Conservation (phyloP, 495 filamentous ascomycete species). For the Hypoxylon subgilvum region DNA sequence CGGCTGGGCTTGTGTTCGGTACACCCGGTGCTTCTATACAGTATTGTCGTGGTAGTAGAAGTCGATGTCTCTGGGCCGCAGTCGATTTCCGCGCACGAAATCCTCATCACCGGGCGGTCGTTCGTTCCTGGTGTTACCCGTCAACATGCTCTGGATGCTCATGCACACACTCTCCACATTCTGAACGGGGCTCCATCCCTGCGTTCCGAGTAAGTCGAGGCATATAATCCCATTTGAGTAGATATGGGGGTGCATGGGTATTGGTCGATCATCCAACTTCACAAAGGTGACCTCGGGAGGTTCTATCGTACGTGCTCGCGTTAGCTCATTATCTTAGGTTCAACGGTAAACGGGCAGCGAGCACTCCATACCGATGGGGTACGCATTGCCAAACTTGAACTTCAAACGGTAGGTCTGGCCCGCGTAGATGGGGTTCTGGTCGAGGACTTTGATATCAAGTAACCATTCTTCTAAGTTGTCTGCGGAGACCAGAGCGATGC, state of each 20-base stretch:
- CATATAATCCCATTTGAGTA: slow-evolving; percentile 99
- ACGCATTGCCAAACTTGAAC: slow-evolving; percentile 80
- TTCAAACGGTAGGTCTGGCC: slow-evolving; percentile 82
- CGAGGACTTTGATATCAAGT: slow-evolving; percentile 89
- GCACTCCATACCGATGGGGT: slow-evolving; percentile 82
- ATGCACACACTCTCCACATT: slow-evolving; percentile 97
- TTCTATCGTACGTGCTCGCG: slow-evolving; percentile 60
- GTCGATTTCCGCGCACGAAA: slow-evolving; percentile 78
- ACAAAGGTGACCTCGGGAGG: slow-evolving; percentile 93
- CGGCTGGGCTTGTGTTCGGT: background rate
- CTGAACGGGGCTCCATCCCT: slow-evolving; percentile 95
- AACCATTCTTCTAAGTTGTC: slow-evolving; percentile 89
- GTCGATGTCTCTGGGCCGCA: slow-evolving; percentile 80
- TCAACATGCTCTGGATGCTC: slow-evolving; percentile 98
- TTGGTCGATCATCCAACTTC: slow-evolving; percentile 66
- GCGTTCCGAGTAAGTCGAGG: slow-evolving; percentile 83
- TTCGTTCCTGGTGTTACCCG: slow-evolving; percentile 88
- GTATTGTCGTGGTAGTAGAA: slow-evolving; percentile 88
- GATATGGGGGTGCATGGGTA: slow-evolving; percentile 96
- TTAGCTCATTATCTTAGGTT: slow-evolving; percentile 22
- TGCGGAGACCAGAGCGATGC: slow-evolving; percentile 79
- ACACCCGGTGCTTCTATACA: slow-evolving; percentile 59
- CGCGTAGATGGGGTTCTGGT: slow-evolving; percentile 87
- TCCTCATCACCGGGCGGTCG: slow-evolving; percentile 84
- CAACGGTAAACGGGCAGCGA: background rate